Percentiles rank a stretch among this genome's conserved stretches.
Evolutionary conservation across 2,329 filamentous ascomycete genomes (phyloP).

Genomic region (Aspergillus calidoustus): DNA sequence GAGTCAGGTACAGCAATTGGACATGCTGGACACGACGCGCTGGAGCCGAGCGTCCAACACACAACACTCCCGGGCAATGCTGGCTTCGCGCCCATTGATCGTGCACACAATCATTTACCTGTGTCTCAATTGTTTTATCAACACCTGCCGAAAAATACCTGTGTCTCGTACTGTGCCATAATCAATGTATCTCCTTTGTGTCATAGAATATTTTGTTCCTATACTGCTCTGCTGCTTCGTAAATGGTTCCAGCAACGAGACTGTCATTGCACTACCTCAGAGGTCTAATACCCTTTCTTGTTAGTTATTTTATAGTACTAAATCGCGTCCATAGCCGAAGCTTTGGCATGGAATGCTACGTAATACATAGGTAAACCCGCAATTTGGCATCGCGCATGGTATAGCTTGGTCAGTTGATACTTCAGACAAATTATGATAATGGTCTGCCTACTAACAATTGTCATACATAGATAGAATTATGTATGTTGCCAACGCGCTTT

Average conservation of each 20-base stretch:
- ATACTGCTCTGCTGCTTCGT: constrained; percentile 9
- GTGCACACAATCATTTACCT: constrained; percentile 26
- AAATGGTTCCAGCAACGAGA: not conserved
- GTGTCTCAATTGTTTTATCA: constrained; percentile 36
- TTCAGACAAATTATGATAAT: not conserved
- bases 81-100: constrained; percentile 23
- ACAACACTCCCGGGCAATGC: constrained; percentile 21
- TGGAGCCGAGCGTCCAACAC: constrained; percentile 17
- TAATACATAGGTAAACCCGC: not conserved
- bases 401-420: not conserved
- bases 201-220: constrained; percentile 36
- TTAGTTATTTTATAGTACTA: not conserved
- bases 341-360: not conserved
- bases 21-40: constrained; percentile 21
- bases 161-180: constrained; percentile 50
- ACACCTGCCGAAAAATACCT: constrained; percentile 39
- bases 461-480: not conserved
- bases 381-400: not conserved
- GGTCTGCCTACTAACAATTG: not conserved
- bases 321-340: not conserved
- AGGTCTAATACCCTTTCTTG: not conserved
- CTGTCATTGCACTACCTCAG: not conserved
- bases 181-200: constrained; percentile 51
- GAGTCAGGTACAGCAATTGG: constrained; percentile 32
- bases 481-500: not conserved